Conservation (phyloP, 2,329 filamentous ascomycete genomes). For the Fusarium scirpi region DNA sequence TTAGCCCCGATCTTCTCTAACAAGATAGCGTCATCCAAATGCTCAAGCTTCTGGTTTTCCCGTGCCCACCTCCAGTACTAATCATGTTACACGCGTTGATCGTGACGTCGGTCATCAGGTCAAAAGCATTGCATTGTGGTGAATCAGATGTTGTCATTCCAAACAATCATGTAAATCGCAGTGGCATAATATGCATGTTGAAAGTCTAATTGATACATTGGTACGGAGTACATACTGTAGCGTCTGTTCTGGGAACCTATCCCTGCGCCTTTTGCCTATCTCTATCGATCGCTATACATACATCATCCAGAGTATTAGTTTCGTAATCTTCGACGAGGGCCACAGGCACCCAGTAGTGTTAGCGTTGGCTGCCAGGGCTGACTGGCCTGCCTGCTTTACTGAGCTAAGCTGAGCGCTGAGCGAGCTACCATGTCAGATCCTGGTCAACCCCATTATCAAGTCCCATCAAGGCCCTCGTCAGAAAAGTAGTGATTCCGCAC, state of each 20-base stretch:
- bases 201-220: slow-evolving; percentile 16
- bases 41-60: slow-evolving; percentile 13
- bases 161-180: slow-evolving; percentile 16
- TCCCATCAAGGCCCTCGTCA: slow-evolving; percentile 19
- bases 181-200: not conserved
- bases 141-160: slow-evolving; percentile 23
- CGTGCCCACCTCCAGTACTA: slow-evolving; percentile 11
- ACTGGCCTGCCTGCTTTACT: slow-evolving; percentile 3
- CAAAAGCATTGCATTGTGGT: slow-evolving; percentile 9
- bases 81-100: slow-evolving; percentile 29
- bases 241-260: slow-evolving; percentile 3
- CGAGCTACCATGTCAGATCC: slow-evolving; percentile 19
- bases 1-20: slow-evolving; percentile 16
- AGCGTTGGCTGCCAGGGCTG: slow-evolving; percentile 1
- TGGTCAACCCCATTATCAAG: slow-evolving; percentile 17
- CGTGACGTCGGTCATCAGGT: slow-evolving; percentile 29
- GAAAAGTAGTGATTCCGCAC: slow-evolving; percentile 26
- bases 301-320: slow-evolving; percentile 33
- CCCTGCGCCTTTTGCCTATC: slow-evolving; percentile 20
- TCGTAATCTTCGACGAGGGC: slow-evolving; percentile 17
- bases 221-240: not conserved
- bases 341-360: slow-evolving; percentile 9
- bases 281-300: slow-evolving; percentile 31
- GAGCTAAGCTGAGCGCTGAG: slow-evolving; percentile 7
- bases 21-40: slow-evolving; percentile 39